Base-by-base conservation (phyloP, 371 early-diverging fungal species). In the Mucor indicus region DNA sequence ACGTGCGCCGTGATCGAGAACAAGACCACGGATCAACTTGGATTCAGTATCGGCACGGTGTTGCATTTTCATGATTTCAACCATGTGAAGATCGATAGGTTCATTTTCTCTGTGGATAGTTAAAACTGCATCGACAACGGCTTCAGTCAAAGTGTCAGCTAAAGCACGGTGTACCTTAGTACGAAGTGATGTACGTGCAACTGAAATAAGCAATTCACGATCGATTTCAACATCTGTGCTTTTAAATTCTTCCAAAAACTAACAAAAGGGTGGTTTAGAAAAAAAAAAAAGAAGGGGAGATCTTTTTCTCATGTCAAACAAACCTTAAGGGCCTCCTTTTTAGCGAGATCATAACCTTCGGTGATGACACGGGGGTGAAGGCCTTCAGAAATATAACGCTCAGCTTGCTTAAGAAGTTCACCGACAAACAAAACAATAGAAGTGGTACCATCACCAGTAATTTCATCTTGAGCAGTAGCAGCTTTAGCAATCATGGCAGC, bases 31-130 rank as follows among this genome's bases (percentile, higher is more conserved):
- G 35, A 99, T 87, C 27, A 99, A 80, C 22, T 88, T 76, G 23
- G 98, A 92, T 62, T 99, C 99, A 23, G 86, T 90, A 24, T 95
- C 96, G 37, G 89, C 89, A 62, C 93, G 93, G 79, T 98, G 98
- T 79, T 88, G 87, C 99, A 99, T 99, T 80, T 98, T 98, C 93
- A 99, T 97, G 52, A 99, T 91, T 74, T 99, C 99, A 4, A 99
- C 94, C 99, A 99, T 99, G 63, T 99, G 97, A 53, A 98, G 77
- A 72, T 99, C 99, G 54, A 98, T 94, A 13, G 95, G 94, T 30
- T 83, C 84, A 15, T 80, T 83, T 50, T 83, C 79, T 40, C 76
- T 81, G 38, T 80, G 76, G 52, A 98, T 91, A 27, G 91, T 84
- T 69, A 95, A 63, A 29, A 99, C 95, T 17, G 98, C 94, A 62